Evolutionary conservation across 352 stramenopile species (phyloP).

Genomic region (Phytophthora tubulina): DNA sequence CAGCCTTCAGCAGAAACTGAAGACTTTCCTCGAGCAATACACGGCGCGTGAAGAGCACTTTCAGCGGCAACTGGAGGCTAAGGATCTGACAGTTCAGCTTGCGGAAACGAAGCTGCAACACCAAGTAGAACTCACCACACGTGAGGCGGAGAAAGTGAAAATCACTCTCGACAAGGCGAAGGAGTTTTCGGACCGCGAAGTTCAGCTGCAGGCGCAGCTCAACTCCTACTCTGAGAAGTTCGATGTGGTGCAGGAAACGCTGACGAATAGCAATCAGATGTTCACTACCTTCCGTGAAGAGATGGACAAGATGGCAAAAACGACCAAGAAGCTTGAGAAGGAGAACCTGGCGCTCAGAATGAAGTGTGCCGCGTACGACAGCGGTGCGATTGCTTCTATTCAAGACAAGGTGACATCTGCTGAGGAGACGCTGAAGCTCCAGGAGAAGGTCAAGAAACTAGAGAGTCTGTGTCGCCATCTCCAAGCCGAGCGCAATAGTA

Average conservation of each 20-base stretch:
- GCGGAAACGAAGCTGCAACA: slow-evolving; percentile 85
- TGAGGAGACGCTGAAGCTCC: slow-evolving; percentile 75
- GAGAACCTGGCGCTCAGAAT: slow-evolving; percentile 84
- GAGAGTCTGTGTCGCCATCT: slow-evolving; percentile 85
- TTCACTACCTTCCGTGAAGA: slow-evolving; percentile 87
- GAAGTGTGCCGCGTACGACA: slow-evolving; percentile 87
- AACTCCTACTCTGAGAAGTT: slow-evolving; percentile 90
- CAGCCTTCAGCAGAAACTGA: slow-evolving; percentile 87
- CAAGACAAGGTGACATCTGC: slow-evolving; percentile 72
- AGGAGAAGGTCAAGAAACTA: slow-evolving; percentile 87
- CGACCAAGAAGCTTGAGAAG: slow-evolving; percentile 90
- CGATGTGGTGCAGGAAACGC: slow-evolving; percentile 84
- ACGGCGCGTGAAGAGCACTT: slow-evolving; percentile 86
- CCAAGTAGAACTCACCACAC: slow-evolving; percentile 77
- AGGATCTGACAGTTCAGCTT: slow-evolving; percentile 83
- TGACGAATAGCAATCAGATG: slow-evolving; percentile 89
- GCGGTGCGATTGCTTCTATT: slow-evolving; percentile 74
- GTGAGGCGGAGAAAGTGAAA: slow-evolving; percentile 74
- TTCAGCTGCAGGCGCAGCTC: slow-evolving; percentile 79
- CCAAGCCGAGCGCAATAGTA: slow-evolving; percentile 81
- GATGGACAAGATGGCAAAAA: slow-evolving; percentile 91
- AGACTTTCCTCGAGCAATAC: slow-evolving; percentile 86
- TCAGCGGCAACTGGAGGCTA: slow-evolving; percentile 83
- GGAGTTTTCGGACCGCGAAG: slow-evolving; percentile 81
- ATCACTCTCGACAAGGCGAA: slow-evolving; percentile 87